A percentile compares a stretch with the other conserved stretches of the same genome.
Conservation (phyloP, 1,284 basidiomycete species). For the Ustilago vetiveriae region DNA sequence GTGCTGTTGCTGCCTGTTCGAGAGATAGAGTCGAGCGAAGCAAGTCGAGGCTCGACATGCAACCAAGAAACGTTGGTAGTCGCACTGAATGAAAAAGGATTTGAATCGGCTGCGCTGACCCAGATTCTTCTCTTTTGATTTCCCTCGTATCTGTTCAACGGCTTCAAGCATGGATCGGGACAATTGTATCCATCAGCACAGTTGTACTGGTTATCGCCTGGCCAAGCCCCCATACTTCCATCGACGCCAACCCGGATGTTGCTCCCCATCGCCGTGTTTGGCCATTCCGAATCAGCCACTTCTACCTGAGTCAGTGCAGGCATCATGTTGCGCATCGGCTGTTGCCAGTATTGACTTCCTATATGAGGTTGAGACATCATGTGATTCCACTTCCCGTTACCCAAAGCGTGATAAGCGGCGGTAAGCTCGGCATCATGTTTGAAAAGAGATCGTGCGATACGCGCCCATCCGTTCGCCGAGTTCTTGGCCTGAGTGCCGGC, state of each 20-base stretch:
- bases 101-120: conserved; percentile 22
- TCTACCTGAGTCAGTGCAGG: conserved; percentile 6
- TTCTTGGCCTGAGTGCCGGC: conserved; percentile 29
- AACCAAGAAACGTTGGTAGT: conserved; percentile 21
- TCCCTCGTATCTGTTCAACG: conserved; percentile 18
- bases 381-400: conserved; percentile 23
- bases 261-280: conserved; percentile 19
- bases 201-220: conserved; percentile 39
- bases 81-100: conserved; percentile 14
- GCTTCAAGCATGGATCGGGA: conserved; percentile 14
- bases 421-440: conserved; percentile 16
- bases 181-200: conserved; percentile 35
- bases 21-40: conserved; percentile 3
- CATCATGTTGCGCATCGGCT: conserved; percentile 30
- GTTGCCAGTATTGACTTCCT: conserved; percentile 37
- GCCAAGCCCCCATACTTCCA: conserved; percentile 38
- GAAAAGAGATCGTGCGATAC: conserved; percentile 9
- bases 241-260: conserved; percentile 24
- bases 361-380: conserved; percentile 38
- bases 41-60: conserved; percentile 10
- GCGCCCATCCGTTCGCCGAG: conserved; percentile 25
- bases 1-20: not conserved
- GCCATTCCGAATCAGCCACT: conserved; percentile 13
- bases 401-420: conserved; percentile 15
- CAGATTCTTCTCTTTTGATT: conserved; percentile 20